Evolutionary conservation across 352 stramenopile genomes (phyloP).

Genomic region (Phytopythium helicoides): DNA sequence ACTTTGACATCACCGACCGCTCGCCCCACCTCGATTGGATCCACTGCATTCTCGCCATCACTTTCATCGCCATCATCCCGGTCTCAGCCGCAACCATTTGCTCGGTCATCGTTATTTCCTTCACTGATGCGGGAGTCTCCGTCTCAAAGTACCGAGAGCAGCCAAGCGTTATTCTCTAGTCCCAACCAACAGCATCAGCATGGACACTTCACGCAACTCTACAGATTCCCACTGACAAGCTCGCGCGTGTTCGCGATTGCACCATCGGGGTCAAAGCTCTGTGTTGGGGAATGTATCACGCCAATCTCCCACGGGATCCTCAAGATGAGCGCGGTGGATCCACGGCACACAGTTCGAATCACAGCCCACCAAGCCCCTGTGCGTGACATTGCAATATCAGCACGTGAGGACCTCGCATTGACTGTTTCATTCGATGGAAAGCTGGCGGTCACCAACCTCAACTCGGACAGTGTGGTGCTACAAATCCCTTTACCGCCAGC

Average conservation of each 20-base stretch:
- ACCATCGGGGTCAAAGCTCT: slow-evolving; percentile 41
- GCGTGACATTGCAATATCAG: slow-evolving; percentile 52
- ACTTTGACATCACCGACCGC: too few species aligned
- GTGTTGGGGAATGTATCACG: slow-evolving; percentile 41
- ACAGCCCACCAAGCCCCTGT: slow-evolving; percentile 41
- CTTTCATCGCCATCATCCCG: background rate
- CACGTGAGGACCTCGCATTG: slow-evolving; percentile 26
- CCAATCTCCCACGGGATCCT: slow-evolving; percentile 31
- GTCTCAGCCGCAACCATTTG: background rate
- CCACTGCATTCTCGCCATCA: too few species aligned
- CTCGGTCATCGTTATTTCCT: background rate
- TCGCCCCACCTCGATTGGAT: background rate
- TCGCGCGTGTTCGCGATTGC: slow-evolving; percentile 59
- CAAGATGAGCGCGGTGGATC: slow-evolving; percentile 40
- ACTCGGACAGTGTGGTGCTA: slow-evolving; percentile 36
- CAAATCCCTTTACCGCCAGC: slow-evolving; percentile 30
- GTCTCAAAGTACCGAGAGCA: too few species aligned
- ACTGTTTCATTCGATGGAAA: slow-evolving; percentile 66
- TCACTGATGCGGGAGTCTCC: background rate
- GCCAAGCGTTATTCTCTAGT: background rate
- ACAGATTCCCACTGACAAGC: slow-evolving; percentile 27
- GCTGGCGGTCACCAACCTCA: slow-evolving; percentile 43
- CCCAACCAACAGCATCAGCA: background rate
- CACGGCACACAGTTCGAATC: slow-evolving; percentile 25
- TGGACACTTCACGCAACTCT: slow-evolving; percentile 40